Conservation (phyloP, 805 yeast species). For the Candida dajiaensis region DNA sequence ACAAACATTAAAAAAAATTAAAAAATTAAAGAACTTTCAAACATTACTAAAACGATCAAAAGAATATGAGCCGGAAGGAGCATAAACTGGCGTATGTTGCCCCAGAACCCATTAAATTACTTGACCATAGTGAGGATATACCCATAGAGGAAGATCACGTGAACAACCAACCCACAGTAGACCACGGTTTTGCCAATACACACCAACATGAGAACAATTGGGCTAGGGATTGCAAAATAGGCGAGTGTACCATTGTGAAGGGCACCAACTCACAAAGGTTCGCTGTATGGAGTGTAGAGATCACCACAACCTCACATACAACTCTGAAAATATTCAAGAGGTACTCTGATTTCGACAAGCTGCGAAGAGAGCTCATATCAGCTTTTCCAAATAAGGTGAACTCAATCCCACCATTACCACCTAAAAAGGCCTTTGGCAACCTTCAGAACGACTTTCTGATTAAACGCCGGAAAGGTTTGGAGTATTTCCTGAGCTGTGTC, state of each 20-base stretch:
- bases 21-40: neutral
- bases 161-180: too few species aligned
- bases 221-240: slow-evolving; percentile 34
- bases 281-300: slow-evolving; percentile 35
- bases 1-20: neutral
- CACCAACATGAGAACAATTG: slow-evolving; percentile 17
- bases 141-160: neutral
- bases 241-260: slow-evolving; percentile 32
- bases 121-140: slow-evolving; percentile 23
- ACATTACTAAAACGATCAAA: neutral
- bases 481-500: slow-evolving; percentile 38
- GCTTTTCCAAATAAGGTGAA: slow-evolving; percentile 29
- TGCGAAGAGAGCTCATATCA: slow-evolving; percentile 34
- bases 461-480: slow-evolving; percentile 35
- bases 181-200: too few species aligned
- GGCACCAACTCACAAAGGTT: slow-evolving; percentile 34
- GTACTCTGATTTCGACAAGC: slow-evolving; percentile 54
- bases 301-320: slow-evolving; percentile 29
- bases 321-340: slow-evolving; percentile 46
- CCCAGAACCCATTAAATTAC: slow-evolving; percentile 37
- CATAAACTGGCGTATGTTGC: slow-evolving; percentile 22
- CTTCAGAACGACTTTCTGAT: slow-evolving; percentile 28
- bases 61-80: slow-evolving; percentile 2
- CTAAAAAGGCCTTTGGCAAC: slow-evolving; percentile 30
- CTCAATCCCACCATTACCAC: slow-evolving; percentile 39